Percentiles rank a stretch among this genome's conserved stretches.
Evolutionary conservation across 2,329 filamentous ascomycete genomes (phyloP).

Genomic region (Setomelanomma holmii): DNA sequence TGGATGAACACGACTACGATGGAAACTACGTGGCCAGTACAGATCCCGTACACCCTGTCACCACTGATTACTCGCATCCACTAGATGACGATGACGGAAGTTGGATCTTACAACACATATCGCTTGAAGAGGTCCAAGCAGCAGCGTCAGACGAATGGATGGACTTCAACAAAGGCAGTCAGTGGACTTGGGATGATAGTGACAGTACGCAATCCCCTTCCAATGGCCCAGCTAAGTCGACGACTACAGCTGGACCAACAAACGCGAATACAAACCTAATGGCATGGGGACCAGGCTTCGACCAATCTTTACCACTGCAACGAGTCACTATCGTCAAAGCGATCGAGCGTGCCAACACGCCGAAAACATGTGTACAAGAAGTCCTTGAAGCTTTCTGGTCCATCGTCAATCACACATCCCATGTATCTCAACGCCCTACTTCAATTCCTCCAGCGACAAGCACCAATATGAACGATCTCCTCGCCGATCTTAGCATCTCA

Average conservation of each 20-base stretch:
- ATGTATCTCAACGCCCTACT: too few relatives aligned
- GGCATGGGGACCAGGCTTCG: neutral
- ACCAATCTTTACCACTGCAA: neutral
- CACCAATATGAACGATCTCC: too few relatives aligned
- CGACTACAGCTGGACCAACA: neutral
- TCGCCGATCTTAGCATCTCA: too few relatives aligned
- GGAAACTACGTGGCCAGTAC: conserved; percentile 25
- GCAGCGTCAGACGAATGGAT: neutral
- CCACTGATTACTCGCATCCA: conserved; percentile 18
- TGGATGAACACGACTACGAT: conserved; percentile 21
- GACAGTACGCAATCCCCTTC: neutral
- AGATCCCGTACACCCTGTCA: conserved; percentile 33
- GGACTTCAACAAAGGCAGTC: conserved; percentile 2
- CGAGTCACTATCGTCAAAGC: neutral
- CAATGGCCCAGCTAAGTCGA: neutral
- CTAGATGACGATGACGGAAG: conserved; percentile 15
- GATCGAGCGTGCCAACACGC: neutral
- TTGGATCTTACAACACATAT: conserved; percentile 15
- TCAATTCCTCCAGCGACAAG: too few relatives aligned
- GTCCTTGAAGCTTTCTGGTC: conserved; percentile 15
- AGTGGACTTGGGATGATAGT: conserved; percentile 12
- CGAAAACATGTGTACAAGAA: conserved; percentile 1
- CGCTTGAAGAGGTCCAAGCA: conserved; percentile 7
- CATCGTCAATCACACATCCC: conserved; percentile 9
- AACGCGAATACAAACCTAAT: neutral